Conservation (phyloP, 345 rosid genomes). For the Leavenworthia alabamica region DNA sequence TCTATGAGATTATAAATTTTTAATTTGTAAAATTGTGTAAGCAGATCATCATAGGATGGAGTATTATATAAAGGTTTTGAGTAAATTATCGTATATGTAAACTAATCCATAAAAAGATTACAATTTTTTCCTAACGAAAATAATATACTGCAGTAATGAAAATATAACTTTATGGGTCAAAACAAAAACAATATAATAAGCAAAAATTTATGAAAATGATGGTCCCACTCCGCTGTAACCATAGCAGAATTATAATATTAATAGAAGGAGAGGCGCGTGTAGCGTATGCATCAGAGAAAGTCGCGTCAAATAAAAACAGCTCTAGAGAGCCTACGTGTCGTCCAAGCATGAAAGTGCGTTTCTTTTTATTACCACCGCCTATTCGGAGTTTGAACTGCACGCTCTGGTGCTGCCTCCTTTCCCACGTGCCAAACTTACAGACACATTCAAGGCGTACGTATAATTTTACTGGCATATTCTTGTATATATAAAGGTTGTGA, state of each 20-base stretch:
- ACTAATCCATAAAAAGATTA: neutral
- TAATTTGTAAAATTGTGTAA: neutral
- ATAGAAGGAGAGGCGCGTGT: conserved; percentile 16
- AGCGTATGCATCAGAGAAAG: neutral
- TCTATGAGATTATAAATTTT: neutral
- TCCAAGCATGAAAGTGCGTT: conserved; percentile 18
- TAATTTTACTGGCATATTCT: neutral
- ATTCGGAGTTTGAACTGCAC: neutral
- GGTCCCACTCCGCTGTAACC: neutral
- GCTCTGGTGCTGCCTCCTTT: neutral
- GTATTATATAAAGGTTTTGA: neutral
- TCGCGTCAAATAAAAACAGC: conserved; percentile 14
- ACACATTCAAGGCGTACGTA: no score
- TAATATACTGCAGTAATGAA: neutral
- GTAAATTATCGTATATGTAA: neutral
- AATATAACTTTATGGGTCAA: no score
- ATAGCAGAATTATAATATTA: neutral
- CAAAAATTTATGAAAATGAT: neutral
- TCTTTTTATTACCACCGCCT: neutral
- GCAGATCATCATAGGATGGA: neutral
- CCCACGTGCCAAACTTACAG: no score
- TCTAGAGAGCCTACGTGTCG: conserved; percentile 24
- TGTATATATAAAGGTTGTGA: neutral
- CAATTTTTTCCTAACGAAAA: neutral
- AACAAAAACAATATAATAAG: neutral